Conservation (phyloP, 768 basidiomycete species). For the Collybia mongolica region DNA sequence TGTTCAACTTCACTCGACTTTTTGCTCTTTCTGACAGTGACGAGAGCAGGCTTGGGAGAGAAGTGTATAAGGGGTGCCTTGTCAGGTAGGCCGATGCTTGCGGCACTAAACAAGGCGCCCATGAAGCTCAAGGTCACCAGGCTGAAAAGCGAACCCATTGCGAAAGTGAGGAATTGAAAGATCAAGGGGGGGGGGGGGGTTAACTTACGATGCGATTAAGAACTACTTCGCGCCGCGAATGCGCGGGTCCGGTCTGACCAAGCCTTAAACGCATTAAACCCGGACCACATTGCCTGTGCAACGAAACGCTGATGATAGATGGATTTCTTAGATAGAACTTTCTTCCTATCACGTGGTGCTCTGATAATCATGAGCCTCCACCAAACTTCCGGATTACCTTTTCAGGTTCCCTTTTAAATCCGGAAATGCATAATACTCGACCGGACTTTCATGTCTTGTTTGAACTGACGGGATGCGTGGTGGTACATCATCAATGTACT, state of each 20-base stretch:
- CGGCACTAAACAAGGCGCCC: slow-evolving; percentile 29
- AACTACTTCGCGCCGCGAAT: background rate
- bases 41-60: slow-evolving; percentile 31
- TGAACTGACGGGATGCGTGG: too few relatives aligned
- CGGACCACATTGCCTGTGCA: background rate
- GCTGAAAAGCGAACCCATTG: slow-evolving; percentile 29
- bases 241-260: slow-evolving; percentile 11
- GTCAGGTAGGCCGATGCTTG: slow-evolving; percentile 15
- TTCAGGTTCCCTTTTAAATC: too few relatives aligned
- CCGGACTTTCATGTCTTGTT: too few relatives aligned
- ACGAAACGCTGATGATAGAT: too few relatives aligned
- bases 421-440: too few relatives aligned
- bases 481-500: too few relatives aligned
- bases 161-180: background rate
- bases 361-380: too few relatives aligned
- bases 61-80: slow-evolving; percentile 35
- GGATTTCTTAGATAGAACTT: too few relatives aligned
- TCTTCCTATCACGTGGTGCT: too few relatives aligned
- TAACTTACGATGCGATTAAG: slow-evolving; percentile 1
- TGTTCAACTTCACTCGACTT: slow-evolving; percentile 29
- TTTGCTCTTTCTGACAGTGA: slow-evolving; percentile 31
- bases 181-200: background rate
- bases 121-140: slow-evolving; percentile 28
- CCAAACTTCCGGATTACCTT: too few relatives aligned
- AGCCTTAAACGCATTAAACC: slow-evolving; percentile 9